Conservation (phyloP, 441 rosid species). For the Omphalea diandra region DNA sequence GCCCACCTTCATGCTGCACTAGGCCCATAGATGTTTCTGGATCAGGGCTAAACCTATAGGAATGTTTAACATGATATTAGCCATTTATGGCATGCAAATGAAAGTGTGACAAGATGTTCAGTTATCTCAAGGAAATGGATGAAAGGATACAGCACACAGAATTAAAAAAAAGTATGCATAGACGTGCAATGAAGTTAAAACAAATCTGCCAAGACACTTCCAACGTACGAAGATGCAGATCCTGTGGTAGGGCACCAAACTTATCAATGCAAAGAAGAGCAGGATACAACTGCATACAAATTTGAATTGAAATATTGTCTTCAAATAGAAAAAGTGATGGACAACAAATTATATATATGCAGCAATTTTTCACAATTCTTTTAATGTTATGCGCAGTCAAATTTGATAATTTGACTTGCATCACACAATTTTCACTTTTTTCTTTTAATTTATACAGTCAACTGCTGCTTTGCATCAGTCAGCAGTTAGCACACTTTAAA, state of each 20-base stretch:
- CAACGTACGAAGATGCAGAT: too few species aligned
- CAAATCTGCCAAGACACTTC: background rate
- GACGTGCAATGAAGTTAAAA: background rate
- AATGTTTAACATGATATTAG: constrained; percentile 36
- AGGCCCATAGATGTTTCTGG: constrained; percentile 95
- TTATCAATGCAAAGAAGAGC: background rate
- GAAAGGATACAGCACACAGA: background rate
- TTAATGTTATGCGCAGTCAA: background rate
- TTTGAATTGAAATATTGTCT: background rate
- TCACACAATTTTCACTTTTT: too few species aligned
- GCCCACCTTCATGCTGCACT: constrained; percentile 99
- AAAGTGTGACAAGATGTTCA: constrained; percentile 11
- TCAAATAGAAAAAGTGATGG: background rate
- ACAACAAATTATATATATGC: background rate
- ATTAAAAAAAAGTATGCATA: background rate
- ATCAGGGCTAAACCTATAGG: constrained; percentile 89
- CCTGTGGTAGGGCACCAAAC: background rate
- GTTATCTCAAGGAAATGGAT: constrained; percentile 10
- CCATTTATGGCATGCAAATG: constrained; percentile 20
- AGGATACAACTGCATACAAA: background rate
- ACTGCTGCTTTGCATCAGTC: background rate
- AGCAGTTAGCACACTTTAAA: background rate
- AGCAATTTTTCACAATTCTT: too few species aligned
- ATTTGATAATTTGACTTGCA: too few species aligned
- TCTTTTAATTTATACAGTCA: background rate